Base-by-base conservation (phyloP, 768 basidiomycete genomes). In the Dioszegia aurantiaca region DNA sequence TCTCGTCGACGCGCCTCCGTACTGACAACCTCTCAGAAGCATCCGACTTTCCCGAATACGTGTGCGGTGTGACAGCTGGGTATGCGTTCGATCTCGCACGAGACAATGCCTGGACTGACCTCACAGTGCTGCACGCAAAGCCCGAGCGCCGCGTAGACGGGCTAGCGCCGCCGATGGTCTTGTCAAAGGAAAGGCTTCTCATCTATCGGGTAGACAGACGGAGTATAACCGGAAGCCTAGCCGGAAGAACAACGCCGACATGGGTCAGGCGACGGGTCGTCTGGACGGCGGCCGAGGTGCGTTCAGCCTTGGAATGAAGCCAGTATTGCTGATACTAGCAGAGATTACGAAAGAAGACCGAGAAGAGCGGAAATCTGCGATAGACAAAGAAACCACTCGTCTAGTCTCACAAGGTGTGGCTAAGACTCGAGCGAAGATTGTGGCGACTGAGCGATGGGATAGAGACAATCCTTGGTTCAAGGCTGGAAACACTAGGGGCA, bases 1-100 rank as follows among this genome's bases (percentile, higher is more conserved):
- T 51, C 31, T 51, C 19, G 28, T 11, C n/a, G 4, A 9, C 21
- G 19, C 21, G 3, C 17, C 17, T 27, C 8, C 8, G n/a, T 14
- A 17, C 30, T 16, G 30, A 46, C n/a, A 16, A n/a, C 37, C 0
- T 8, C 6, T 23, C 40, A 70, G 71, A 55, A 3, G 53, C 56
- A 19, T 63, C 61, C n/a, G 72, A 76, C 49, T 67, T 72, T 45
- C 74, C 74, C 5, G 72, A 76, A 61, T 74, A 76, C 44, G 62
- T 76, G 14, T 76, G 74, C 36, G 74, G 68, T 43, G 72, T 72
- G 2, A 65, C 64, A 47, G 65, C 65, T 0, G 63, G 58, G 69
- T 69, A 40, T 45, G 67, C 27, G 3, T 14, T n/a, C 39, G 14
- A 37, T 19, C 28, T 12, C 21, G 26, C n/a, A 17, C 41, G 36